A percentile compares a stretch with the other conserved stretches of the same genome.
Evolutionary conservation across 1,139 yeast species (phyloP).

Genomic region (Geotrichum carabidarum): DNA sequence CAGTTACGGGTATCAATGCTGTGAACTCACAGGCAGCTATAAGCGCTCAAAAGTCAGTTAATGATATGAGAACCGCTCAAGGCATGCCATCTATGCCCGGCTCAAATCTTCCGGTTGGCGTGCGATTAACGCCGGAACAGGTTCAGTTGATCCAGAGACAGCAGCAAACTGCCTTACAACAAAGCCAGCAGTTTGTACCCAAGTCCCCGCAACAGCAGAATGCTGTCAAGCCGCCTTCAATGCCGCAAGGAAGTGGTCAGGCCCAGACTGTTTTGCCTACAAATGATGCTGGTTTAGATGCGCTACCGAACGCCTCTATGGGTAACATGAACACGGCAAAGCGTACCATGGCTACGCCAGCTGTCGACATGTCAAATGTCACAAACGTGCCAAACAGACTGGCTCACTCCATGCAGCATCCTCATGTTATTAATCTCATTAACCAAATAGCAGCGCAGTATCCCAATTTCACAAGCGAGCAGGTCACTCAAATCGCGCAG

Average conservation of each 20-base stretch:
- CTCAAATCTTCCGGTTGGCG: not conserved
- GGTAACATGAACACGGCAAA: constrained; percentile 10
- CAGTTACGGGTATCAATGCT: constrained; percentile 19
- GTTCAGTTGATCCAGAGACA: constrained; percentile 18
- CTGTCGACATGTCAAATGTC: not conserved
- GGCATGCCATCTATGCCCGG: not conserved
- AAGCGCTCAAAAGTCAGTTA: not conserved
- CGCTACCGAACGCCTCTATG: constrained; percentile 9
- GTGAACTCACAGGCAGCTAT: not conserved
- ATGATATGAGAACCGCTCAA: constrained; percentile 1
- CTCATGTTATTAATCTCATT: constrained; percentile 63
- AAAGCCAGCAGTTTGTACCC: constrained; percentile 32
- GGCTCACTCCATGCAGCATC: constrained; percentile 22
- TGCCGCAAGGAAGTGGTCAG: constrained; percentile 1
- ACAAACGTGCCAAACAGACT: constrained; percentile 8
- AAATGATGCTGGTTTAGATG: not conserved
- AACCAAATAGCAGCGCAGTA: constrained; percentile 64
- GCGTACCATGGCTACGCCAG: constrained; percentile 1
- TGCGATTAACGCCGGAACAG: constrained; percentile 14
- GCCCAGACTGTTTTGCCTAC: not conserved
- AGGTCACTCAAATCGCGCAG: constrained; percentile 68
- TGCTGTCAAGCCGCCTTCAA: constrained; percentile 11
- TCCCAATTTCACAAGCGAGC: constrained; percentile 64
- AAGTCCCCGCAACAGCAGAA: constrained; percentile 22
- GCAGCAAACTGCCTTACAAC: constrained; percentile 25